Base-by-base conservation (phyloP, 2,329 filamentous ascomycete species). In the Stagonosporopsis cucurbitacearum region DNA sequence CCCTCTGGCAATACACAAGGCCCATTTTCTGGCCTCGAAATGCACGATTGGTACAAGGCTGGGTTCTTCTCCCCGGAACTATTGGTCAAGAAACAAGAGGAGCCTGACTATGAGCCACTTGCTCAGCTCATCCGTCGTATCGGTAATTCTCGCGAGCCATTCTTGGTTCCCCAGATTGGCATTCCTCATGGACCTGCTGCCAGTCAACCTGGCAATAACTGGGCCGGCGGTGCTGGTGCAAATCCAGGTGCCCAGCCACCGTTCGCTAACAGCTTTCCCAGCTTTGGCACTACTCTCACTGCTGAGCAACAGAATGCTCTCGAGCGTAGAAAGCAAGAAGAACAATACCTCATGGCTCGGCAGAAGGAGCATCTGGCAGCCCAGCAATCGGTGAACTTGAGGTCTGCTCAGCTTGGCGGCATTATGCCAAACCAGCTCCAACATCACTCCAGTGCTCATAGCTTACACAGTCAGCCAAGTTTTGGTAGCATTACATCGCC, bases 11-110 rank as follows among this genome's bases (percentile, higher is more conserved):
- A 91, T 59, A 88, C 92, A 6, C 95, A 99, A 72, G 95, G 95
- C 0, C 95, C 95, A 0, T 99, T 95, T 78, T 97, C 92, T 35
- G 95, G 95, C 1, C 80, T 99, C 45, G 95, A 99, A 77, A 99
- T 99, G 95, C 96, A 99, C 66, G 96, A 99, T 68, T 99, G 95
- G 95, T 99, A 98, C 79, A 98, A 98, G 75, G 94, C 93, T 33
- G 93, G 94, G 41, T 99, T 98, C 79, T 99, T 99, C 77, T 96
- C 92, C 0, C 88, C 94, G 0, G 94, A 99, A 67, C 82, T 99
- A 19, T 86, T 96, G 39, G 95, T 99, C 28, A 97, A 96, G 80
- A 96, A 96, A 74, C 82, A 94, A 5, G 95, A 99, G 73, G 95
- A 99, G 69, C 81, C 84, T 0, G 94, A 99, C 45, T 99, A 97